Percentiles rank a stretch among this genome's conserved stretches.
Conservation (phyloP, 2,329 filamentous ascomycete species). For the Trichoderma oligosporum region DNA sequence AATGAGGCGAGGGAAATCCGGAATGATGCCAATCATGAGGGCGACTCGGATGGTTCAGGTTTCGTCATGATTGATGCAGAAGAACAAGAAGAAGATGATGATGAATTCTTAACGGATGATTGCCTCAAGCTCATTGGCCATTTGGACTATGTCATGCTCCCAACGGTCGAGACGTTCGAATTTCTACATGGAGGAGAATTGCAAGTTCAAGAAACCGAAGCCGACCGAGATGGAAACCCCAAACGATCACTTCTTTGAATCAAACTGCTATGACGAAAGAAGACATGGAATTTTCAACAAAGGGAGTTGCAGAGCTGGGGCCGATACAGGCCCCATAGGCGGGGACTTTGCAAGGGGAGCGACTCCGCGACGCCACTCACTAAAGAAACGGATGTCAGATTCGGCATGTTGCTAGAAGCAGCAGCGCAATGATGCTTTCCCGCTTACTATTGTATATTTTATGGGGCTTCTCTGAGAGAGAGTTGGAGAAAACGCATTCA, state of each 20-base stretch:
- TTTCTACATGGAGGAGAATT: background rate
- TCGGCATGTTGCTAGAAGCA: background rate
- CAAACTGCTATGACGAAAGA: background rate
- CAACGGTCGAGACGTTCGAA: background rate
- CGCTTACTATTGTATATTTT: too few species aligned
- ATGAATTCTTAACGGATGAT: background rate
- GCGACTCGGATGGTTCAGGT: too few species aligned
- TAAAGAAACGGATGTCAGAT: slow-evolving; percentile 1
- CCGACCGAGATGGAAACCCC: background rate
- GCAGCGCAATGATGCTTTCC: too few species aligned
- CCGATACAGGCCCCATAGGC: background rate
- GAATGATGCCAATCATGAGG: background rate
- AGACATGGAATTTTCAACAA: background rate
- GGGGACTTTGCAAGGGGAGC: background rate
- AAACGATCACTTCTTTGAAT: background rate
- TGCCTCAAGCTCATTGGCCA: background rate
- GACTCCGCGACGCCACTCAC: slow-evolving; percentile 9
- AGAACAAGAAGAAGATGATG: background rate
- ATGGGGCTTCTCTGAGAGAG: too few species aligned
- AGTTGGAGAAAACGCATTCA: too few species aligned
- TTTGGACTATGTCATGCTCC: background rate
- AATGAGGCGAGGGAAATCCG: too few species aligned
- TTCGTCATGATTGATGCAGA: background rate
- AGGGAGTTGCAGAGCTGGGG: background rate
- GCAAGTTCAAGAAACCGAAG: background rate